Conservation (phyloP, 768 basidiomycete genomes). For the Rhodotorula babjevae region DNA sequence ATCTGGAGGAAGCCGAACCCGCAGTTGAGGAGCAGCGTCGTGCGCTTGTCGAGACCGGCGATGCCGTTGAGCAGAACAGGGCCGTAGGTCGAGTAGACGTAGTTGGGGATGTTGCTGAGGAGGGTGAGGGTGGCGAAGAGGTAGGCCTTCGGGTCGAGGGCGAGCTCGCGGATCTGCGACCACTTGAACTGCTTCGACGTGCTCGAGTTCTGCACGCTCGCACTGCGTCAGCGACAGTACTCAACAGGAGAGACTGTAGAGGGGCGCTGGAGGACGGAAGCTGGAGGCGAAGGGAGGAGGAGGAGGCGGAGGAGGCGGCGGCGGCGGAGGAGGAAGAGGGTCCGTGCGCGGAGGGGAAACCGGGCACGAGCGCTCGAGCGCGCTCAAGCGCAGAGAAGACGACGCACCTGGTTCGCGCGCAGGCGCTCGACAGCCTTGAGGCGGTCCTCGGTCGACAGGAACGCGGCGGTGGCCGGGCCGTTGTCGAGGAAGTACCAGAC, state of each 20-base stretch:
- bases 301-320: no score
- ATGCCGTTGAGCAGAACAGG: conserved; percentile 39
- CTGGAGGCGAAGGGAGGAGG: no score
- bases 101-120: conserved; percentile 40
- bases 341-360: no score
- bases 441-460: conserved; percentile 41
- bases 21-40: conserved; percentile 15
- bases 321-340: no score
- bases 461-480: conserved; percentile 35
- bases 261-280: not conserved
- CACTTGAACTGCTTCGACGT: conserved; percentile 18
- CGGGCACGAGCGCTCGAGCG: no score
- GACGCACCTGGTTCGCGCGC: conserved; percentile 32
- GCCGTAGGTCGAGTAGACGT: conserved; percentile 37
- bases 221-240: not conserved
- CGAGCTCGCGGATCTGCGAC: conserved; percentile 33
- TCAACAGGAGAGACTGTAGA: no score
- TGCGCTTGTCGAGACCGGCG: conserved; percentile 19
- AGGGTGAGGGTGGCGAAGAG: conserved; percentile 33
- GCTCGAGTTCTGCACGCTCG: conserved; percentile 5
- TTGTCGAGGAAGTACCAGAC: conserved; percentile 38
- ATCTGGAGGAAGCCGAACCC: conserved; percentile 43
- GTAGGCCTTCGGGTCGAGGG: conserved; percentile 36
- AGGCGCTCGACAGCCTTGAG: conserved; percentile 41
- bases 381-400: no score